Base-by-base conservation (phyloP, 805 yeast species). In the Candida adriatica region DNA sequence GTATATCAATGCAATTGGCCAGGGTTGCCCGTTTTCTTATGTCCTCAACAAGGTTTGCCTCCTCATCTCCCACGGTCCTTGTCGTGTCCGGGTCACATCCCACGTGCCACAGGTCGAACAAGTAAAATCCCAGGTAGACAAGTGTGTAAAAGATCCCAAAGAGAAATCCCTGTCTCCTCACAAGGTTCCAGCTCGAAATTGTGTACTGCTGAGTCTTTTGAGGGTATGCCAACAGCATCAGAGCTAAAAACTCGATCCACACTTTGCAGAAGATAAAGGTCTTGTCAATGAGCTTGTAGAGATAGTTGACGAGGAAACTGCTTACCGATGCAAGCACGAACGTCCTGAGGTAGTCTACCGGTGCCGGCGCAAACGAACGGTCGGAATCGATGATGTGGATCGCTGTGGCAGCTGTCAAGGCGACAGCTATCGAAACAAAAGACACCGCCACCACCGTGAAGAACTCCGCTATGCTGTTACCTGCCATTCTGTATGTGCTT, bases 281-380 rank as follows among this genome's bases (percentile, higher is more conserved):
- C 26, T 43, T 46, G 26, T 51, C 55, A 14, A 61, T 41, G 22
- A 53, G 49, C 20, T 51, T 53, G 31, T 35, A 40, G 2, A 34
- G 28, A 17, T 37, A 41, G 29, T 42, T 43, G 15, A 53, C 53
- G 2, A 58, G 34, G 16, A 59, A 44, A 6, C 67, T 62, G 5
- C 64, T 50, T 26, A 55, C 43, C 2, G 54, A 40, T 2, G 65
- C 61, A 5, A 63, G 39, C 10, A 63, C 43, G 10, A 55, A 41
- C 2, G 64, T 56, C 33, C 69, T 43, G 19, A 61, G 54, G 35
- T 62, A 63, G 34, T 63, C 69, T 27, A 61, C 59, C 0, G 55
- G 45, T 26, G 43, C 46, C 8, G 69, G 69, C 4, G 44, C 42
- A 40, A 60, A 62, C 6, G 46, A 37, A 17, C 29, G 31, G n/a